phyloP scores from a whole-genome alignment of 805 yeast genomes.

The Scheffersomyces spartinae region DNA sequence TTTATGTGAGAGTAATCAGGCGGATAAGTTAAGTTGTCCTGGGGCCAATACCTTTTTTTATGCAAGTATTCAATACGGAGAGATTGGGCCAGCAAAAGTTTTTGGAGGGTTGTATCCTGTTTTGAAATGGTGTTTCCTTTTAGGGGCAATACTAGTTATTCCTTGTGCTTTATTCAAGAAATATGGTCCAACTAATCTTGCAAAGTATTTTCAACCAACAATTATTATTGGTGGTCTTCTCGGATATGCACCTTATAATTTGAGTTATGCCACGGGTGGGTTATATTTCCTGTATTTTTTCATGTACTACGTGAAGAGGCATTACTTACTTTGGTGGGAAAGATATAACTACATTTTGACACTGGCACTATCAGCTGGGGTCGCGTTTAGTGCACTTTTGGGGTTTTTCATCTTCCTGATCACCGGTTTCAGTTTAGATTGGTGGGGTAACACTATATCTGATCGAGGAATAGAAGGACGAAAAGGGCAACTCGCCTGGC shows the following conservation, averaged over 20 bases:
- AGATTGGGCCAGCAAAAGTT: slow-evolving; percentile 46
- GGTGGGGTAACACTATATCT: slow-evolving; percentile 54
- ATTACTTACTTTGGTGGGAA: slow-evolving; percentile 53
- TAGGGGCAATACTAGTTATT: slow-evolving; percentile 32
- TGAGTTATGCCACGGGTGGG: slow-evolving; percentile 47
- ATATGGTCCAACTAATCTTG: slow-evolving; percentile 23
- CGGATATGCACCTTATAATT: slow-evolving; percentile 39
- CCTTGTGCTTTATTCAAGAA: slow-evolving; percentile 22
- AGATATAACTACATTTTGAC: slow-evolving; percentile 57
- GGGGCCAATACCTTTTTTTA: slow-evolving; percentile 34
- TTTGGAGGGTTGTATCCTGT: slow-evolving; percentile 44
- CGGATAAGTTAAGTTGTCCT: slow-evolving; percentile 37
- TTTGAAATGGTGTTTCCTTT: slow-evolving; percentile 45
- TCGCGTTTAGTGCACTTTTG: slow-evolving; percentile 48
- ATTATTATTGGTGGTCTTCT: slow-evolving; percentile 40
- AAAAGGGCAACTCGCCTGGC: slow-evolving; percentile 15
- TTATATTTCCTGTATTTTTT: slow-evolving; percentile 45
- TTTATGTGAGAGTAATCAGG: slow-evolving; percentile 33
- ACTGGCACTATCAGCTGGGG: slow-evolving; percentile 50
- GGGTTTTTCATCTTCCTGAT: slow-evolving; percentile 45
- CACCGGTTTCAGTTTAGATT: slow-evolving; percentile 28
- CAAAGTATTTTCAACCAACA: slow-evolving; percentile 44
- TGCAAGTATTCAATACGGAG: slow-evolving; percentile 44
- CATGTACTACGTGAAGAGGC: slow-evolving; percentile 40
- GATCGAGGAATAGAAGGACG: slow-evolving; percentile 27